Conservation (phyloP, 2,329 filamentous ascomycete genomes). For the Sporothrix brasiliensis region DNA sequence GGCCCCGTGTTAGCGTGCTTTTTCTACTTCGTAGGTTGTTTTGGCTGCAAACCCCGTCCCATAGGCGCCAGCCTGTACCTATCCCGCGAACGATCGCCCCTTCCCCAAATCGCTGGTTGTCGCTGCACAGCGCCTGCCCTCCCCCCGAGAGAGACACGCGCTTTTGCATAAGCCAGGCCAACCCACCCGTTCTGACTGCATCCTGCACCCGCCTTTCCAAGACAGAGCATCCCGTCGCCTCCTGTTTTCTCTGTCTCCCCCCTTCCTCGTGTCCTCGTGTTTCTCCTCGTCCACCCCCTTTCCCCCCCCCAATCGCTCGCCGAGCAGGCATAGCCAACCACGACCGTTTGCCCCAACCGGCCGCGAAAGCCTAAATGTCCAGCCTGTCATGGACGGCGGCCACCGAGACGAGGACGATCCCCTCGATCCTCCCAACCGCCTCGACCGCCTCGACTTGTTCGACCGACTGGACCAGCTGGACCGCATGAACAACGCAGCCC, state of each 20-base stretch:
- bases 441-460: slow-evolving; percentile 38
- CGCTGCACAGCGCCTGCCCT: not conserved
- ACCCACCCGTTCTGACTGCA: slow-evolving; percentile 19
- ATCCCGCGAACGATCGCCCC: slow-evolving; percentile 29
- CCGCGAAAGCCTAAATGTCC: slow-evolving; percentile 44
- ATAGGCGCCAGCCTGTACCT: slow-evolving; percentile 25
- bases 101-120: slow-evolving; percentile 26
- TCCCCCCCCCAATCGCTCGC: slow-evolving; percentile 8
- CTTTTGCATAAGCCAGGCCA: not conserved
- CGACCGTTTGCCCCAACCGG: slow-evolving; percentile 22
- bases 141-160: slow-evolving; percentile 10
- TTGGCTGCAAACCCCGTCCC: slow-evolving; percentile 19
- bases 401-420: slow-evolving; percentile 51
- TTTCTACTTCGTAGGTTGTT: not conserved
- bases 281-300: slow-evolving; percentile 25
- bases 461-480: slow-evolving; percentile 40
- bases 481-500: slow-evolving; percentile 36
- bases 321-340: slow-evolving; percentile 29
- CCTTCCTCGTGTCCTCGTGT: slow-evolving; percentile 14
- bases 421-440: slow-evolving; percentile 35
- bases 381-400: slow-evolving; percentile 53
- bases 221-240: slow-evolving; percentile 12
- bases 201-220: slow-evolving; percentile 26
- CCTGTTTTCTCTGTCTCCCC: slow-evolving; percentile 7
- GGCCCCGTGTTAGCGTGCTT: slow-evolving; percentile 11